A percentile compares a stretch with the other conserved stretches of the same genome.
These are phyloP conservation scores for Pseudocercospora vitis DNA, from an alignment of 2,329 filamentous ascomycete genomes.

Conservation along the genomic window DNA sequence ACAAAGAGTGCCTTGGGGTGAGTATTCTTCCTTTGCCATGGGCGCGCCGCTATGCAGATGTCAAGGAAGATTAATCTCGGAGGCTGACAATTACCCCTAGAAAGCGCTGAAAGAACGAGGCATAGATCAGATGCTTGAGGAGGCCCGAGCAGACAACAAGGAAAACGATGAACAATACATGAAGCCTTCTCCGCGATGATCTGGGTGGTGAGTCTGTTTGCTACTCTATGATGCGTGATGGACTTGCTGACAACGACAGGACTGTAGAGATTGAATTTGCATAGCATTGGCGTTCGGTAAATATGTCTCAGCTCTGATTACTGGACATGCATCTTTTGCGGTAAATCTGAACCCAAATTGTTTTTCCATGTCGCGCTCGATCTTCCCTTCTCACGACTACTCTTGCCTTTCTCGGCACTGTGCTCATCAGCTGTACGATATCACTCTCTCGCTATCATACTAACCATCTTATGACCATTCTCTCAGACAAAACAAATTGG, in stretches of 20 bases:
- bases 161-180: slow-evolving; percentile 78
- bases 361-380: too few species aligned
- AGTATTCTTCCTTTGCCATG: slow-evolving; percentile 33
- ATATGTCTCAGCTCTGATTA: slow-evolving; percentile 3
- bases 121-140: slow-evolving; percentile 89
- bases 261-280: neutral
- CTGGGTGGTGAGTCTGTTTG: neutral
- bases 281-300: slow-evolving; percentile 11
- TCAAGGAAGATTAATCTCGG: too few species aligned
- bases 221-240: neutral
- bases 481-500: too few species aligned
- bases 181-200: slow-evolving; percentile 39
- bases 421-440: too few species aligned
- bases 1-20: slow-evolving; percentile 82
- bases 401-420: too few species aligned
- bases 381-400: too few species aligned
- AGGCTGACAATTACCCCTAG: slow-evolving; percentile 50
- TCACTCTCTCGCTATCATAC: too few species aligned
- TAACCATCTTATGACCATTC: too few species aligned
- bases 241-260: neutral
- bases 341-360: too few species aligned
- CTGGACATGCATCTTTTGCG: neutral
- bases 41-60: neutral
- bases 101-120: slow-evolving; percentile 82
- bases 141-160: slow-evolving; percentile 83